Percentiles rank a stretch among this genome's conserved stretches.
Evolutionary conservation across 805 yeast genomes (phyloP).

Genomic region (Zygosaccharomyces gambellarensis): DNA sequence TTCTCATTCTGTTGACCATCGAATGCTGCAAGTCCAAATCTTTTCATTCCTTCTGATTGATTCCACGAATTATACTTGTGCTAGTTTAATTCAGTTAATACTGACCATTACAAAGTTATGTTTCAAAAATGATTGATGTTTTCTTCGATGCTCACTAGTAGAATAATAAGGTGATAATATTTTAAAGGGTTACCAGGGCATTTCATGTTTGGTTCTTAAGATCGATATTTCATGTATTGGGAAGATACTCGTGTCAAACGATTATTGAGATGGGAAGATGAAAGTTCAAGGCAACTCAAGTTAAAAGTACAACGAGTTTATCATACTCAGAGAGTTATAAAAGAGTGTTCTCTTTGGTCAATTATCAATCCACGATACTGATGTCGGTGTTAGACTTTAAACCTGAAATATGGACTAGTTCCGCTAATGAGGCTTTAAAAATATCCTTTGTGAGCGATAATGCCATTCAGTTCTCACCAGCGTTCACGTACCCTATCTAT

Average conservation of each 20-base stretch:
- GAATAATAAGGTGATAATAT: no score
- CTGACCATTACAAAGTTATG: background rate
- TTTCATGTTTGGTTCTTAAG: background rate
- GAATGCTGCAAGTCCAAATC: conserved; percentile 46
- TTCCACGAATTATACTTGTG: background rate
- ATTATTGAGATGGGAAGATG: background rate
- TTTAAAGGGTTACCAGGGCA: no score
- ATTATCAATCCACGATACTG: background rate
- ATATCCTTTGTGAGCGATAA: conserved; percentile 55
- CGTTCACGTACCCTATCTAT: conserved; percentile 86
- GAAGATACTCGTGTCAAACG: background rate
- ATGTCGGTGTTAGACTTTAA: conserved; percentile 37
- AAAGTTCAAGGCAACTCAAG: background rate
- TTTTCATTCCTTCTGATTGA: conserved; percentile 31
- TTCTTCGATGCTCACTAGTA: no score
- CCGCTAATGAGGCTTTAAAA: conserved; percentile 64
- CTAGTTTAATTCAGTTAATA: background rate
- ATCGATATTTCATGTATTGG: background rate
- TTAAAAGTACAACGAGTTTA: background rate
- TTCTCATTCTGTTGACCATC: conserved; percentile 24
- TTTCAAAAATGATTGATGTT: background rate
- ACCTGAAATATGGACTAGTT: conserved; percentile 71
- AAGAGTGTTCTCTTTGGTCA: background rate
- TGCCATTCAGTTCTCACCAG: conserved; percentile 64
- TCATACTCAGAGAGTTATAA: background rate